A percentile compares a stretch with the other conserved stretches of the same genome.
These are phyloP conservation scores for Fonsecaea nubica DNA, from an alignment of 2,329 filamentous ascomycete genomes.

Conservation along the genomic window DNA sequence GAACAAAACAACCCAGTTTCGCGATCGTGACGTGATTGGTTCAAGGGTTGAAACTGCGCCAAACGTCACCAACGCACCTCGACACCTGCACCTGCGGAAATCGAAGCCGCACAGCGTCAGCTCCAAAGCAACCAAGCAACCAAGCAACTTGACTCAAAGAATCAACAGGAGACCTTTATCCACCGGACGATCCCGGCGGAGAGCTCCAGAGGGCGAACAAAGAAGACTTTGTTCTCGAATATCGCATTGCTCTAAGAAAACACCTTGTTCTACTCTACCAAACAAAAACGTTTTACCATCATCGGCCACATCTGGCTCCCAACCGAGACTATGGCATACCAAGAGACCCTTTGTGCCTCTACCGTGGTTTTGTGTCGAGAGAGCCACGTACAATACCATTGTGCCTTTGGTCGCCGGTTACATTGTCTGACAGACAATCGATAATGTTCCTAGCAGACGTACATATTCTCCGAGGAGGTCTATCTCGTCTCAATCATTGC, in stretches of 20 bases:
- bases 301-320: neutral
- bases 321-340: neutral
- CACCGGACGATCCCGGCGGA: neutral
- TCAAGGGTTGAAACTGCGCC: neutral
- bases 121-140: neutral
- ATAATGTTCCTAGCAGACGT: neutral
- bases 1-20: conserved; percentile 14
- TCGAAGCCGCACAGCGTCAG: neutral
- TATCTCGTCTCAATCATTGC: neutral
- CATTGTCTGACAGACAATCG: neutral
- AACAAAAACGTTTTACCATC: neutral
- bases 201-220: neutral
- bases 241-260: neutral
- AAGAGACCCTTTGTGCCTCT: neutral
- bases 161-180: neutral
- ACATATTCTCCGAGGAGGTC: neutral
- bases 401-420: neutral
- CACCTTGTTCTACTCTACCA: neutral
- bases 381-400: neutral
- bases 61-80: conserved; percentile 12
- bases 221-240: neutral
- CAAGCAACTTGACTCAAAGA: neutral
- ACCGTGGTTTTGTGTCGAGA: neutral
- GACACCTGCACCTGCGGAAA: neutral
- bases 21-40: conserved; percentile 38